A percentile compares a stretch with the other conserved stretches of the same genome.
Evolutionary conservation across 257 asterid species (phyloP).

Genomic region (Gynochthodes officinalis): DNA sequence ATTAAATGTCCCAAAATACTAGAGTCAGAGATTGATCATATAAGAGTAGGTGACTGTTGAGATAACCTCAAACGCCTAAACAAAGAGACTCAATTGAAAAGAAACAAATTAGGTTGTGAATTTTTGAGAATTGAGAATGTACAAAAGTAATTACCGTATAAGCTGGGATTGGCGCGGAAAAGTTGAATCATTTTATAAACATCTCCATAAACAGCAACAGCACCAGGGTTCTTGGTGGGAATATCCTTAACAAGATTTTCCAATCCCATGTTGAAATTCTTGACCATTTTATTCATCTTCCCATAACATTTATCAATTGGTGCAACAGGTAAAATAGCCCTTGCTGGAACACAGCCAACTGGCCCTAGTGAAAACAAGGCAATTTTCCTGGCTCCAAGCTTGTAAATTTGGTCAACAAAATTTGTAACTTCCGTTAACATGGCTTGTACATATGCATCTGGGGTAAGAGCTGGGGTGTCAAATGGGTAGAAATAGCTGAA

Average conservation of each 20-base stretch:
- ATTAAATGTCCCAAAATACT: too few species aligned
- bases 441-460: constrained; percentile 49
- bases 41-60: too few species aligned
- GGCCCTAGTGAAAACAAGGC: constrained; percentile 65
- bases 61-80: too few species aligned
- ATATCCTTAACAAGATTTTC: constrained; percentile 40
- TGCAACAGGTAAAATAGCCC: constrained; percentile 53
- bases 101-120: neutral
- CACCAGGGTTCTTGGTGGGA: constrained; percentile 33
- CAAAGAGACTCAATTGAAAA: too few species aligned
- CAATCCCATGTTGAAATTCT: constrained; percentile 47
- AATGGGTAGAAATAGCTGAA: constrained; percentile 58
- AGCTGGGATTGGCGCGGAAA: constrained; percentile 46
- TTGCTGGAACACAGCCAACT: constrained; percentile 73
- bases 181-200: constrained; percentile 43
- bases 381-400: constrained; percentile 49
- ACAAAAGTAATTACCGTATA: constrained; percentile 35
- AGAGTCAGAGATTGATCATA: too few species aligned
- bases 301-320: constrained; percentile 51
- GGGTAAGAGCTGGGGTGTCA: constrained; percentile 31
- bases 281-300: constrained; percentile 66
- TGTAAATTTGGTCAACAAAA: constrained; percentile 35
- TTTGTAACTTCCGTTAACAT: constrained; percentile 38
- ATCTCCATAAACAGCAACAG: constrained; percentile 52
- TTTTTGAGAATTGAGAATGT: neutral